Conservation (phyloP, 2,329 filamentous ascomycete genomes). For the Proliferodiscus dingleyae region DNA sequence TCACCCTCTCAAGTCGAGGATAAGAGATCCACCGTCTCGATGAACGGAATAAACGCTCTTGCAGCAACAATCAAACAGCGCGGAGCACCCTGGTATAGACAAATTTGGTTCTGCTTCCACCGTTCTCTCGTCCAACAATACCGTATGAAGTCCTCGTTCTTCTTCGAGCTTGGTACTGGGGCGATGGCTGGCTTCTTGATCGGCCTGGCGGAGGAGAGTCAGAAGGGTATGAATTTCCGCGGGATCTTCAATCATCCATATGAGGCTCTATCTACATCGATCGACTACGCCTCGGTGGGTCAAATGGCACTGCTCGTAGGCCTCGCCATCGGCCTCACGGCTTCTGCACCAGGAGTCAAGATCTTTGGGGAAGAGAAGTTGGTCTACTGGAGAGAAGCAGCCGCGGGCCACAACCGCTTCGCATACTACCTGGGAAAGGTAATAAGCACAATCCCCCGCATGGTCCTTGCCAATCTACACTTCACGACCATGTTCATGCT, state of each 20-base stretch:
- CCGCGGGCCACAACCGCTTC: slow-evolving; percentile 49
- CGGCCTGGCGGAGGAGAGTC: slow-evolving; percentile 46
- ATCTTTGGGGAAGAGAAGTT: slow-evolving; percentile 53
- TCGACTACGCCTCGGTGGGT: slow-evolving; percentile 46
- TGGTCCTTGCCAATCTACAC: slow-evolving; percentile 47
- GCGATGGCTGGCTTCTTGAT: slow-evolving; percentile 49
- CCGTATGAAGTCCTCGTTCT: slow-evolving; percentile 45
- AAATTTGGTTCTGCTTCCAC: slow-evolving; percentile 48
- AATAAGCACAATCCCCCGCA: slow-evolving; percentile 45
- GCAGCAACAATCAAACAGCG: slow-evolving; percentile 43
- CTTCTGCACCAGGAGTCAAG: slow-evolving; percentile 50
- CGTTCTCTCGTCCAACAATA: slow-evolving; percentile 54
- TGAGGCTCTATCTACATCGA: slow-evolving; percentile 45
- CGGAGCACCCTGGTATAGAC: slow-evolving; percentile 44
- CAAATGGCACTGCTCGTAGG: slow-evolving; percentile 48
- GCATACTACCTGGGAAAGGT: slow-evolving; percentile 55
- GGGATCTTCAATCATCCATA: slow-evolving; percentile 49
- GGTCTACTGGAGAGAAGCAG: slow-evolving; percentile 50
- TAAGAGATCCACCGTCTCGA: slow-evolving; percentile 27
- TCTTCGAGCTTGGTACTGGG: slow-evolving; percentile 50
- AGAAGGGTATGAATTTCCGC: slow-evolving; percentile 48
- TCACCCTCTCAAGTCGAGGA: slow-evolving; percentile 26
- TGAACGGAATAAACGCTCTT: slow-evolving; percentile 38
- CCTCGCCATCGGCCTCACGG: slow-evolving; percentile 52
- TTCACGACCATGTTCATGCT: slow-evolving; percentile 48